Evolutionary conservation across 805 yeast species (phyloP), one percentile per base, ranked within the genome.

Genomic region (Priceomyces haplophilus): DNA sequence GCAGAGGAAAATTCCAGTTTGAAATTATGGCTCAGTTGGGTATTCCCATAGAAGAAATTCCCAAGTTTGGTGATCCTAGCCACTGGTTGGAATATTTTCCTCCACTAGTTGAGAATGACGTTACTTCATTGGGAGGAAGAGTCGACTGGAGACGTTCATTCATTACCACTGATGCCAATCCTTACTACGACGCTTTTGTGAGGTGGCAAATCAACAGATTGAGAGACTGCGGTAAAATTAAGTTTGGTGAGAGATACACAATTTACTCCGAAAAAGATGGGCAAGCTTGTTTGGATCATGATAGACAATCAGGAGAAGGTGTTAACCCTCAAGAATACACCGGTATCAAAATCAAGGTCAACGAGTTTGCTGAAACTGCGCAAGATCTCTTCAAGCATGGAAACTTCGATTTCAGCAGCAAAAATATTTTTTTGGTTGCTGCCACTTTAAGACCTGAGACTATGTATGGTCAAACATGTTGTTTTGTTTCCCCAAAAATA

Each of bases 241-340:
- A 91, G 74, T 93, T 93, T 55, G 99, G 99, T 67, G 95, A 91
- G 74, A 84, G 99, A 72, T 88, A 89, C 75, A 93, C 99, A 53
- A 88, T 93, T 58, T 93, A 88, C 72, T 90, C 98, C 33, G 96
- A 89, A 62, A 91, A 87, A 71, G 99, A 93, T 69, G 97, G 97
- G 51, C 99, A 93, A 75, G 95, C 99, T 31, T 93, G 99, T 76
- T 90, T 93, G 91, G 99, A 93, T 68, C 99, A 93, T 67, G 99
- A 93, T 69, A 84, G 99, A 76, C 85, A 79, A 67, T 80, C 91
- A 38, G 99, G 99, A 63, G 99, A 93, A 73, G 98, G 95, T 66
- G 93, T 93, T 34, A 78, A 83, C 53, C 97, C 99, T 33, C 98
- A 93, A 71, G 99, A 93, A 67, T 93, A 93, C 67, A 82, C 88